Conservation (phyloP, 1,284 basidiomycete species). For the Microbotryum intermedium region DNA sequence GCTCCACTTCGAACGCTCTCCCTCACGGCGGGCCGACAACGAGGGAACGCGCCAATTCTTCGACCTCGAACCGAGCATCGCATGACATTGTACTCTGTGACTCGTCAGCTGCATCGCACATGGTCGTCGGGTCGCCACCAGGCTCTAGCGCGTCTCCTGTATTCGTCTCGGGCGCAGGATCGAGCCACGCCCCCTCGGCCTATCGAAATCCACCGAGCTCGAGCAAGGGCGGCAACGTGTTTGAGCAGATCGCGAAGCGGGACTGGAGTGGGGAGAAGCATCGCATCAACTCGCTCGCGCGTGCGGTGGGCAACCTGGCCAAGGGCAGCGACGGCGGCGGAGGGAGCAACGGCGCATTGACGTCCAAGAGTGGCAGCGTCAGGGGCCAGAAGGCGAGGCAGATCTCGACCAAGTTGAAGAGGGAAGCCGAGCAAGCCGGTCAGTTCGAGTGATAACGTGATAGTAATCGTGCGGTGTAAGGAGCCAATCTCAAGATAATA, state of each 20-base stretch:
- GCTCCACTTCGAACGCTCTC: background rate
- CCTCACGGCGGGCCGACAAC: slow-evolving; percentile 1
- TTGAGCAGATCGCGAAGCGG: slow-evolving; percentile 24
- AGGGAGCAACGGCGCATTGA: background rate
- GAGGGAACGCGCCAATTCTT: background rate
- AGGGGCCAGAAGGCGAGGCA: slow-evolving; percentile 7
- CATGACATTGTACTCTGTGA: background rate
- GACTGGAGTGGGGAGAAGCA: slow-evolving; percentile 27
- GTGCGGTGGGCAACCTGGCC: slow-evolving; percentile 20
- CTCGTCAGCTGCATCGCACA: background rate
- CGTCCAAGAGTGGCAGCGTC: background rate
- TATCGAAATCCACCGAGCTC: slow-evolving; percentile 22
- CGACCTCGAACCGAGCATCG: background rate
- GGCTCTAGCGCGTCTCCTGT: slow-evolving; percentile 1
- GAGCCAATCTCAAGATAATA: no score
- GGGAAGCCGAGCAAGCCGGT: slow-evolving; percentile 88
- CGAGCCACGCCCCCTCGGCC: background rate
- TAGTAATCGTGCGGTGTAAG: background rate
- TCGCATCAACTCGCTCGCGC: slow-evolving; percentile 23
- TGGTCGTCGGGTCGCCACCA: background rate
- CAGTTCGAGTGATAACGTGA: slow-evolving; percentile 31
- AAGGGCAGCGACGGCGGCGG: slow-evolving; percentile 10
- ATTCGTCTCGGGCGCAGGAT: slow-evolving; percentile 25
- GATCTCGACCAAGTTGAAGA: slow-evolving; percentile 52
- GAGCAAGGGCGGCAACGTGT: slow-evolving; percentile 19